phyloP scores from a whole-genome alignment of 306 rosid genomes.

The Astragalus membranaceus region DNA sequence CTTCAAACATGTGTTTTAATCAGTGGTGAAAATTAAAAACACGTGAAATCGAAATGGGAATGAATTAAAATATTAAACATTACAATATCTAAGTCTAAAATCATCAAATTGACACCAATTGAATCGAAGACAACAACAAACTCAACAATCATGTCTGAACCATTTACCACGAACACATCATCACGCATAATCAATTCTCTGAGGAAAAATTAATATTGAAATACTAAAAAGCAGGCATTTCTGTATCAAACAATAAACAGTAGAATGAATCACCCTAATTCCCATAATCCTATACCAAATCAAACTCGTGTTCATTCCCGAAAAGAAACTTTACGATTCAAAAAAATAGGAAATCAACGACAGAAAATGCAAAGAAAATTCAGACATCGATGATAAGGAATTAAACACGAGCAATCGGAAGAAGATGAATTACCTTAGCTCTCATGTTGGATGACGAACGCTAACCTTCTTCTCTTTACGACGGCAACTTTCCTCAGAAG shows the following conservation, averaged over 20 bases:
- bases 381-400: not conserved
- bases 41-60: not conserved
- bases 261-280: not conserved
- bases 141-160: not conserved
- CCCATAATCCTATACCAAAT: not conserved
- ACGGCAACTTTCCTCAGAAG: not conserved
- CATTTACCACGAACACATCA: not conserved
- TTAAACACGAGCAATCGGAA: not conserved
- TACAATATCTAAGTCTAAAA: not conserved
- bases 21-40: not conserved
- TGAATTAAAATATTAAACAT: not conserved
- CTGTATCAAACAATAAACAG: not conserved
- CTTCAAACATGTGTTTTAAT: no score
- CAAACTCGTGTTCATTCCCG: not conserved
- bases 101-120: not conserved
- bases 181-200: not conserved
- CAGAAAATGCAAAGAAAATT: no score
- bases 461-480: not conserved
- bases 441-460: slow-evolving; percentile 30
- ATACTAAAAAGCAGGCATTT: not conserved
- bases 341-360: not conserved
- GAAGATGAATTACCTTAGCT: slow-evolving; percentile 26
- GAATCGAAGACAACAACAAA: not conserved
- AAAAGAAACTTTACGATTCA: no score
- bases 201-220: not conserved